These are phyloP conservation scores for Erythrophleum fordii DNA, from an alignment of 306 rosid genomes.

Conservation along the genomic window DNA sequence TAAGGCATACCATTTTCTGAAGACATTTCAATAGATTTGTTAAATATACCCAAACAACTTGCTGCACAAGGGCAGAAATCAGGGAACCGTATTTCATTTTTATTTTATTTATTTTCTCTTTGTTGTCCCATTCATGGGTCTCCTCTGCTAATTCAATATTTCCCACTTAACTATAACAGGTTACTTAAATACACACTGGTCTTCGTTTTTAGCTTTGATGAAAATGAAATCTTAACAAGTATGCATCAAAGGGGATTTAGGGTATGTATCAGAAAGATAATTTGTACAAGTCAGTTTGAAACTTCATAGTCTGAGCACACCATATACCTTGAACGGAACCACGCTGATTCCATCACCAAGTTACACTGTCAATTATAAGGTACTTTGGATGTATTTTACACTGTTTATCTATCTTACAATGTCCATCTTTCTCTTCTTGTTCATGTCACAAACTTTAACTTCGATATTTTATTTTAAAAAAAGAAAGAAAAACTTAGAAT, in stretches of 20 bases:
- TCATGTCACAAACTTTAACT: conserved; percentile 2
- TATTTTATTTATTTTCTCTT: background rate
- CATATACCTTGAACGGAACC: conserved; percentile 35
- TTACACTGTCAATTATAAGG: conserved; percentile 57
- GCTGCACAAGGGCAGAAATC: conserved; percentile 33
- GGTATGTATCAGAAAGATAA: conserved; percentile 38
- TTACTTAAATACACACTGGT: conserved; percentile 6
- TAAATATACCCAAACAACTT: conserved; percentile 33
- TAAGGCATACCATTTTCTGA: conserved; percentile 31
- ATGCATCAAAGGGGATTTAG: conserved; percentile 31
- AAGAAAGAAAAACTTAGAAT: background rate
- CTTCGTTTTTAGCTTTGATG: conserved; percentile 33
- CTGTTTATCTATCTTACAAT: background rate
- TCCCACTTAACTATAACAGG: background rate
- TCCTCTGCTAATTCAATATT: conserved; percentile 23
- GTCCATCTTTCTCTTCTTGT: background rate
- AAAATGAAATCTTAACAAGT: conserved; percentile 38
- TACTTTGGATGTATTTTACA: conserved; percentile 33
- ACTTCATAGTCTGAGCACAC: conserved; percentile 9
- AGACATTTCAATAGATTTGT: conserved; percentile 33
- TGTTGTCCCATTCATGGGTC: conserved; percentile 42
- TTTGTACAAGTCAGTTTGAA: conserved; percentile 29
- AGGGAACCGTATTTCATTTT: conserved; percentile 34
- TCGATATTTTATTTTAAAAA: background rate
- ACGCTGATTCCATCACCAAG: conserved; percentile 47